A percentile compares a stretch with the other conserved stretches of the same genome.
phyloP scores from a whole-genome alignment of 208 protist genomes.

The Leishmania braziliensis region DNA sequence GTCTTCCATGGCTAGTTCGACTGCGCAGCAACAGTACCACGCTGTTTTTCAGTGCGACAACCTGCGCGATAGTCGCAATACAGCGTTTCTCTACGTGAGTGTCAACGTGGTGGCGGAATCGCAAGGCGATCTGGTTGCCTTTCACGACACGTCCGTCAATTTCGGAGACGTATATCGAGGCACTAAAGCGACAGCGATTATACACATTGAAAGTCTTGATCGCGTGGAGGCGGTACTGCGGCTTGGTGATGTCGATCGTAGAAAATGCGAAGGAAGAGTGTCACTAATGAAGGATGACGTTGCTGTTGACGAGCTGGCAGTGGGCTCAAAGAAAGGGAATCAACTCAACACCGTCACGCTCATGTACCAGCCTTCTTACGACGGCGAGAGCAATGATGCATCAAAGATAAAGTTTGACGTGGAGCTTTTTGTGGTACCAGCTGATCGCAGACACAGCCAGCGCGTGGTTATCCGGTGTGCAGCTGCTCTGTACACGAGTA shows the following conservation, averaged over 20 bases:
- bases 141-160: constrained; percentile 58
- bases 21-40: constrained; percentile 48
- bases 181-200: constrained; percentile 38
- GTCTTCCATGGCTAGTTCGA: constrained; percentile 33
- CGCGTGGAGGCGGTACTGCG: constrained; percentile 59
- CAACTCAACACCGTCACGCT: constrained; percentile 38
- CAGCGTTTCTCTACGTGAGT: constrained; percentile 63
- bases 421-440: constrained; percentile 49
- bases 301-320: constrained; percentile 58
- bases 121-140: constrained; percentile 65
- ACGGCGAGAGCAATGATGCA: constrained; percentile 54
- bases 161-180: constrained; percentile 88
- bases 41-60: constrained; percentile 85
- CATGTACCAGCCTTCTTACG: constrained; percentile 61
- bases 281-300: constrained; percentile 51
- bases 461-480: constrained; percentile 61
- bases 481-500: constrained; percentile 83
- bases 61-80: constrained; percentile 70
- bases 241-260: constrained; percentile 42
- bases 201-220: constrained; percentile 49
- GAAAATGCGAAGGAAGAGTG: constrained; percentile 61
- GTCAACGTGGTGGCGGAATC: constrained; percentile 65
- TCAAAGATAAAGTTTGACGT: constrained; percentile 78
- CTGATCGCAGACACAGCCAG: constrained; percentile 44
- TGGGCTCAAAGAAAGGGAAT: constrained; percentile 49